phyloP scores from a whole-genome alignment of 1,284 basidiomycete species.

The Fomitopsis schrenkii region DNA sequence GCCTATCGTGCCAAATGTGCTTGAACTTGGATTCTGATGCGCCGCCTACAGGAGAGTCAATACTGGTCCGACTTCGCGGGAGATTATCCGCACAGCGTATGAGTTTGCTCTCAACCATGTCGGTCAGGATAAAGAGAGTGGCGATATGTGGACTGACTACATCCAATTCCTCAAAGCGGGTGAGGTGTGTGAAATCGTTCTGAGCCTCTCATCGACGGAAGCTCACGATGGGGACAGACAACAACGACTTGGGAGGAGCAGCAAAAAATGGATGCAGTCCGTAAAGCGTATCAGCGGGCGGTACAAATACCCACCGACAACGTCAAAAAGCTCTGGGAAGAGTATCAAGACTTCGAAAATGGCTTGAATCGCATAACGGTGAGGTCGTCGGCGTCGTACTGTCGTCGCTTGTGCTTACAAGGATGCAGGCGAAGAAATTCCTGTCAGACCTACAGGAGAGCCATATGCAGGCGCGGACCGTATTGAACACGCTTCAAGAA shows the following conservation, averaged over 20 bases:
- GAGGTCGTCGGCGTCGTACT: slow-evolving; percentile 1
- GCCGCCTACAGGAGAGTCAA: slow-evolving; percentile 33
- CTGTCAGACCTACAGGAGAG: slow-evolving; percentile 79
- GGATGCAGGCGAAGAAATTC: slow-evolving; percentile 83
- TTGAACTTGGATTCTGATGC: not conserved
- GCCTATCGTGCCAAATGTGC: not conserved
- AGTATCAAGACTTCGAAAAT: slow-evolving; percentile 93
- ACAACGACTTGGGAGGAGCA: slow-evolving; percentile 89
- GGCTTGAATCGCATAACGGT: slow-evolving; percentile 87
- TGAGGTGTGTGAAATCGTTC: slow-evolving; percentile 46
- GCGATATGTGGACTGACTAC: slow-evolving; percentile 75
- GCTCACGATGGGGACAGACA: slow-evolving; percentile 6
- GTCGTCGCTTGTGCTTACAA: not conserved
- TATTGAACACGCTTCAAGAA: slow-evolving; percentile 79
- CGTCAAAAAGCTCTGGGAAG: slow-evolving; percentile 92
- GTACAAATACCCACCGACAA: slow-evolving; percentile 93
- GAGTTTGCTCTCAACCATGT: slow-evolving; percentile 92
- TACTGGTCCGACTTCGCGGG: slow-evolving; percentile 53
- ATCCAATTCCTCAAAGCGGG: slow-evolving; percentile 83
- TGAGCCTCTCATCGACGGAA: no score
- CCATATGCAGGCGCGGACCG: slow-evolving; percentile 92
- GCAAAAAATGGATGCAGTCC: slow-evolving; percentile 91
- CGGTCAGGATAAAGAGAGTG: slow-evolving; percentile 79
- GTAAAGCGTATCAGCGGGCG: slow-evolving; percentile 91
- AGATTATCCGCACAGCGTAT: slow-evolving; percentile 84